These are phyloP conservation scores for Fimicolochytrium jonesii DNA, from an alignment of 192 early-diverging fungal species.

Conservation along the genomic window DNA sequence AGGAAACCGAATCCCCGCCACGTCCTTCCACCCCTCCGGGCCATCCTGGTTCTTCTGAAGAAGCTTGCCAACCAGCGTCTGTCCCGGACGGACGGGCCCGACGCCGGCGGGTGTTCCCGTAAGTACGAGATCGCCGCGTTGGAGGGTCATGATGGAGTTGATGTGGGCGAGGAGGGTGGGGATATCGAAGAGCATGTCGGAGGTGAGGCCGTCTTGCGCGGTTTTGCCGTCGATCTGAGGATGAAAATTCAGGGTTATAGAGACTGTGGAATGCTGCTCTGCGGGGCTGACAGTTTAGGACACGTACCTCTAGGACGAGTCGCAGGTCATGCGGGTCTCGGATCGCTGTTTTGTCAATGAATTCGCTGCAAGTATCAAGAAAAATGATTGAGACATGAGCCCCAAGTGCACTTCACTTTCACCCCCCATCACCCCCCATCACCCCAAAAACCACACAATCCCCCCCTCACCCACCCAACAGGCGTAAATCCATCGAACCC, in stretches of 20 bases:
- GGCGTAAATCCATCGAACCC: constrained; percentile 95
- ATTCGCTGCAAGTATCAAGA: constrained; percentile 44
- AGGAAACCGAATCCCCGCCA: too few relatives aligned
- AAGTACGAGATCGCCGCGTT: constrained; percentile 85
- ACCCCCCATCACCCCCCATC: too few relatives aligned
- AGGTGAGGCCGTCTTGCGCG: constrained; percentile 78
- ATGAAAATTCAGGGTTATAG: constrained; percentile 62
- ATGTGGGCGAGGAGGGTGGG: constrained; percentile 77
- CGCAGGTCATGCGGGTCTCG: constrained; percentile 69
- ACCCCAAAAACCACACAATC: too few relatives aligned
- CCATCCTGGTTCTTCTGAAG: too few relatives aligned
- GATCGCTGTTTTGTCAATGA: constrained; percentile 69
- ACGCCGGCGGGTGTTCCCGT: constrained; percentile 90
- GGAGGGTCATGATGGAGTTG: constrained; percentile 81
- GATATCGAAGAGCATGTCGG: constrained; percentile 91
- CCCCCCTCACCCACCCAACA: constrained; percentile 49
- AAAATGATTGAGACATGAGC: background rate
- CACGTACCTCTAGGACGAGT: constrained; percentile 68
- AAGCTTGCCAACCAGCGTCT: too few relatives aligned
- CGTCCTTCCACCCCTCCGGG: too few relatives aligned
- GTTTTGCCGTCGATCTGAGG: constrained; percentile 64
- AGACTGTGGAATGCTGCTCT: constrained; percentile 46
- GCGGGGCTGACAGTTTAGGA: background rate
- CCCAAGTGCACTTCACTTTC: too few relatives aligned
- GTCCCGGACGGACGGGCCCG: constrained; percentile 74